Conservation (phyloP, 169 alveolate species). For the Plasmodium gonderi region DNA sequence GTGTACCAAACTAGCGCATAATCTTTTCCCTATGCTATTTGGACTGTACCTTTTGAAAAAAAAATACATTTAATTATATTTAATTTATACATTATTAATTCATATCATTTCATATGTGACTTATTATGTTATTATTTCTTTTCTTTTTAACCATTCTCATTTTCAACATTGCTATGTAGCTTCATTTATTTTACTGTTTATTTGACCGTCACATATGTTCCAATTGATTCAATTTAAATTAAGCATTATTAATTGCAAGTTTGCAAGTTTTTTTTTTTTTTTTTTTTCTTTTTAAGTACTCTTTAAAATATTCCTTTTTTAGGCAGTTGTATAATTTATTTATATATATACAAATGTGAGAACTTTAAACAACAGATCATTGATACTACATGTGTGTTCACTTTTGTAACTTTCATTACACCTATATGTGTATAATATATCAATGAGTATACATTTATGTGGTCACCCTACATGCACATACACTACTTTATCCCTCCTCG, state of each 20-base stretch:
- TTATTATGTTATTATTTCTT: background rate
- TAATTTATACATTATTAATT: background rate
- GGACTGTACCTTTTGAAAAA: too few species aligned
- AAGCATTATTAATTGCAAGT: constrained; percentile 30
- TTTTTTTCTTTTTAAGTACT: constrained; percentile 2
- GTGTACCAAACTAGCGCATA: too few species aligned
- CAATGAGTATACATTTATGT: too few species aligned
- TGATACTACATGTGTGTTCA: background rate
- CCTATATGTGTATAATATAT: too few species aligned
- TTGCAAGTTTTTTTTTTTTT: constrained; percentile 1
- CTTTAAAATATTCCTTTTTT: constrained; percentile 14
- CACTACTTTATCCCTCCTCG: too few species aligned
- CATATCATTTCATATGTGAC: background rate
- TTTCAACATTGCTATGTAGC: constrained; percentile 5
- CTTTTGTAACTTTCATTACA: background rate
- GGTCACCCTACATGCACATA: too few species aligned
- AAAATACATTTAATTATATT: background rate
- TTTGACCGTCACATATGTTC: background rate
- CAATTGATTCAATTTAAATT: background rate
- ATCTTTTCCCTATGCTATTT: too few species aligned
- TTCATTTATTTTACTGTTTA: background rate
- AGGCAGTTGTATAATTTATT: background rate
- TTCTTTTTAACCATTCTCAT: background rate
- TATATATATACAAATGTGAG: background rate
- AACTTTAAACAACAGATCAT: background rate